Evolutionary conservation across 106 monocot genomes (phyloP).

Genomic region (Phalaenopsis equestris): DNA sequence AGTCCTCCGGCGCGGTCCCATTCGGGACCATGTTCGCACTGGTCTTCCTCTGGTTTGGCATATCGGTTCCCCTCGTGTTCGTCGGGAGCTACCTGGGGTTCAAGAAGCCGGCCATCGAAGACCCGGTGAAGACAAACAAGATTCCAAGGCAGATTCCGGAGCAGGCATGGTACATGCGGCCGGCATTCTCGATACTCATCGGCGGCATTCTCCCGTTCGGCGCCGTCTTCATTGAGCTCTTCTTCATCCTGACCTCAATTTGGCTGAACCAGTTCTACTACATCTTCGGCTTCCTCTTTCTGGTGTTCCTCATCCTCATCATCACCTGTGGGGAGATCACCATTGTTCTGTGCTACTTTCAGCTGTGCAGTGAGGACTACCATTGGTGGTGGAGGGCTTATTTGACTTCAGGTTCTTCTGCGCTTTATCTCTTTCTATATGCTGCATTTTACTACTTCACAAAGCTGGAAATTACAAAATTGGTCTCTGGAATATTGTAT

Average conservation of each 20-base stretch:
- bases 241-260: conserved; percentile 65
- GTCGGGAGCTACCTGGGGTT: conserved; percentile 55
- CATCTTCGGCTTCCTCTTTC: conserved; percentile 67
- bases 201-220: conserved; percentile 66
- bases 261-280: conserved; percentile 78
- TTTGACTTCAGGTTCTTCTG: conserved; percentile 54
- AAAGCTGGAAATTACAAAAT: conserved; percentile 59
- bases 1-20: conserved; percentile 68
- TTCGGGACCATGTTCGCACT: conserved; percentile 74
- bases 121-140: conserved; percentile 65
- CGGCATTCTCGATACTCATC: conserved; percentile 56
- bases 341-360: conserved; percentile 71
- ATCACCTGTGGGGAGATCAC: conserved; percentile 65
- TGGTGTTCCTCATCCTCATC: conserved; percentile 58
- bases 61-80: conserved; percentile 61
- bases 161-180: conserved; percentile 77
- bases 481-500: conserved; percentile 52
- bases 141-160: conserved; percentile 64
- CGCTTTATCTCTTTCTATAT: conserved; percentile 53
- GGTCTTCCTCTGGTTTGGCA: conserved; percentile 65
- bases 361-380: conserved; percentile 64
- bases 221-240: conserved; percentile 63
- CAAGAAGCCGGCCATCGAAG: conserved; percentile 56
- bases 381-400: conserved; percentile 77
- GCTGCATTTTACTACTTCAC: conserved; percentile 70